These are phyloP conservation scores for Ogataea thermomethanolica DNA, from an alignment of 805 yeast genomes.

Conservation along the genomic window DNA sequence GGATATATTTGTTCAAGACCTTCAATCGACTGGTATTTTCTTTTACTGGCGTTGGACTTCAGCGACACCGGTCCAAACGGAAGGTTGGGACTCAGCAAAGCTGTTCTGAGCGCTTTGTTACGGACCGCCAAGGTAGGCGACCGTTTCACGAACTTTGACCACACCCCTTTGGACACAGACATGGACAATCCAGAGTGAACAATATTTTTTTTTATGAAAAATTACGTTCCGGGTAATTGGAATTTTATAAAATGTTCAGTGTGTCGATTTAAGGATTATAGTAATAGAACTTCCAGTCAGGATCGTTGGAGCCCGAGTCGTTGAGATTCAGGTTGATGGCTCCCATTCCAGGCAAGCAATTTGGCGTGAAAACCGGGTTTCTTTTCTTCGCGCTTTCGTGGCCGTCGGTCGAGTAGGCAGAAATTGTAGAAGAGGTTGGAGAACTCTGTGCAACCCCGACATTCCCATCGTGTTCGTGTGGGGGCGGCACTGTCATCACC, in stretches of 20 bases:
- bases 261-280: conserved; percentile 13
- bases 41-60: conserved; percentile 39
- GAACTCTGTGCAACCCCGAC: conserved; percentile 6
- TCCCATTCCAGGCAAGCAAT: conserved; percentile 8
- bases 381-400: conserved; percentile 3
- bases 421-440: conserved; percentile 22
- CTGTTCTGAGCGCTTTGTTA: conserved; percentile 25
- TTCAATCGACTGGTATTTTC: conserved; percentile 62
- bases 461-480: conserved; percentile 1
- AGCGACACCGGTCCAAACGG: conserved; percentile 54
- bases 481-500: conserved; percentile 14
- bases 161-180: conserved; percentile 33
- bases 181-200: conserved; percentile 4
- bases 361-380: neutral
- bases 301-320: conserved; percentile 3
- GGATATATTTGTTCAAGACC: conserved; percentile 73
- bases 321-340: conserved; percentile 1
- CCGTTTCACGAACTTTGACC: conserved; percentile 36
- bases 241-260: neutral
- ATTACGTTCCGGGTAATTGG: conserved; percentile 5
- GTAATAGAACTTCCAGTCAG: conserved; percentile 17
- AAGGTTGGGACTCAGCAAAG: conserved; percentile 31
- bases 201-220: conserved; percentile 3
- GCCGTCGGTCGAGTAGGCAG: conserved; percentile 17
- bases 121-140: conserved; percentile 31